Base-by-base conservation (phyloP, 164 flowering plant genomes). In the Macadamia integrifolia region DNA sequence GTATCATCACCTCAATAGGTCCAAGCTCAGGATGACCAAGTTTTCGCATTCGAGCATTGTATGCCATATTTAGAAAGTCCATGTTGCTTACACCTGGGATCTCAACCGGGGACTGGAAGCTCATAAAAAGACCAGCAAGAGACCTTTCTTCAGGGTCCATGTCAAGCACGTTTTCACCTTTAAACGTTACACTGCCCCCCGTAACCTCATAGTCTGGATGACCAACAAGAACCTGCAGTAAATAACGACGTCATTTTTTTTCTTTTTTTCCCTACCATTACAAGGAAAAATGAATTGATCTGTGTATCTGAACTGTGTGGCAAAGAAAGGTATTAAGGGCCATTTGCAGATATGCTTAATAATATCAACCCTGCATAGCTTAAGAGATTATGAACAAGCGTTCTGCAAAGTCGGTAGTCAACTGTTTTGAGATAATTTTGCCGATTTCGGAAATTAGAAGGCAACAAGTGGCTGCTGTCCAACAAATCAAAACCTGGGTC, bases 161-260 rank as follows among this genome's bases (percentile, higher is more conserved):
- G 23, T 92, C 97, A 50, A 95, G 89, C 80, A 95, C 74, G 72
- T 89, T 83, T 77, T 90, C 87, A 35, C 99, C 97, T 80, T 92
- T 95, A 75, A 87, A 95, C 67, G 75, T 75, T 18, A 86, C 77
- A 79, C 83, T 90, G 31, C 99, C 99, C 67, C 94, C 96, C 9
- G 96, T 89, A 72, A 95, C 91, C 72, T 92, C 98, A 83, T 95
- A 95, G 79, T 92, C 98, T 29, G 97, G 97, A 81, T 95, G 99
- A 58, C 99, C 99, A 79, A 81, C 98, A 79, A 95, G 97, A 74
- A 95, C 99, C 99, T 95, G 74, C 74, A 77, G 62, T 9, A 60
- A 58, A 58, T 14, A 57, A 68, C 44, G 52, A 23, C 0, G 23
- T 23, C 50, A 4, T 46, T 46, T 3, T 9, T 46, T 11, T 8